Percentiles rank a stretch among this genome's conserved stretches.
These are phyloP conservation scores for Colletotrichum salicis DNA, from an alignment of 2,329 filamentous ascomycete genomes.

Conservation along the genomic window DNA sequence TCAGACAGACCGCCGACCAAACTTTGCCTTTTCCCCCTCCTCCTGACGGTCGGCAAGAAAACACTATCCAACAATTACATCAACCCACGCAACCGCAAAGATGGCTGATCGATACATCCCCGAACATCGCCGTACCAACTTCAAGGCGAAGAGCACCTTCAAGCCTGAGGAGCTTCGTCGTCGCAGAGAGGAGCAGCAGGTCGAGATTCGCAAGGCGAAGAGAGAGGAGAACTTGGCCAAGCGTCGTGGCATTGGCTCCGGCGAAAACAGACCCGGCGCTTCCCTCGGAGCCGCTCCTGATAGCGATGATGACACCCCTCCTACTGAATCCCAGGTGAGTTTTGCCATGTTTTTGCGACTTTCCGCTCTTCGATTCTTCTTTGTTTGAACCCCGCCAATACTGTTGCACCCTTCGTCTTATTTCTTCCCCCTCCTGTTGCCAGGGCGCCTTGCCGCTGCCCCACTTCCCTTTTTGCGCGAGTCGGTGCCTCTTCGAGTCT, in stretches of 20 bases:
- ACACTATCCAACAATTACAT: slow-evolving; percentile 13
- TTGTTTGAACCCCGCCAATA: slow-evolving; percentile 36
- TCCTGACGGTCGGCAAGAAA: slow-evolving; percentile 26
- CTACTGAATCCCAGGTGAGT: slow-evolving; percentile 95
- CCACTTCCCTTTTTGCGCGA: slow-evolving; percentile 33
- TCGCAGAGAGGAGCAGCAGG: slow-evolving; percentile 98
- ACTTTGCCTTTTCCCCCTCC: slow-evolving; percentile 2
- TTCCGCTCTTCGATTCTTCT: slow-evolving; percentile 9
- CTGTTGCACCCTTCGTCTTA: slow-evolving; percentile 32
- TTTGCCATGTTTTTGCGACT: slow-evolving; percentile 33
- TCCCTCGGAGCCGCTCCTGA: slow-evolving; percentile 89
- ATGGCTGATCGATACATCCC: slow-evolving; percentile 99
- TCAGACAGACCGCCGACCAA: slow-evolving; percentile 10
- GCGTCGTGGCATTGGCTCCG: slow-evolving; percentile 89
- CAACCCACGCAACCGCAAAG: slow-evolving; percentile 52
- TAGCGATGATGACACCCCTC: slow-evolving; percentile 95
- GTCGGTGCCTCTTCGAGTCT: slow-evolving; percentile 10
- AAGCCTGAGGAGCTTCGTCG: slow-evolving; percentile 98
- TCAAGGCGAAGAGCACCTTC: slow-evolving; percentile 99
- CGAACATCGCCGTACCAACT: slow-evolving; percentile 98
- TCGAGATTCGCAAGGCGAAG: slow-evolving; percentile 98
- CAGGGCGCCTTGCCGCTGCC: slow-evolving; percentile 32
- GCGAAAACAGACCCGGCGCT: slow-evolving; percentile 82
- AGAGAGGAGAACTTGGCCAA: slow-evolving; percentile 99
- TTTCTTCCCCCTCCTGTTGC: slow-evolving; percentile 35